Evolutionary conservation across 129 eudicot genomes (phyloP).

Genomic region (Calendula officinalis): DNA sequence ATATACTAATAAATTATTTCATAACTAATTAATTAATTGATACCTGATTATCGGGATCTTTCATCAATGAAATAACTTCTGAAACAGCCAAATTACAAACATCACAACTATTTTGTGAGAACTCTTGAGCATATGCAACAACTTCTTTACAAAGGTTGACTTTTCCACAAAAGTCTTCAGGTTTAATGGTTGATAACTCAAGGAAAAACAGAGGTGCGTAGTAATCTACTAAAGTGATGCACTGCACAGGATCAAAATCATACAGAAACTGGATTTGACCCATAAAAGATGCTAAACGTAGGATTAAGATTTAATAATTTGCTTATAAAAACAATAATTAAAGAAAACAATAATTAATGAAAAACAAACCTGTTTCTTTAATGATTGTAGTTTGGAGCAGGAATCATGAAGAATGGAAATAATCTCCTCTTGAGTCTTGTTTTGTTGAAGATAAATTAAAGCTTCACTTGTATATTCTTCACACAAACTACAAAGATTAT

Average conservation of each 20-base stretch:
- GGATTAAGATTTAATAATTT: not conserved
- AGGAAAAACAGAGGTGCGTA: slow-evolving; percentile 87
- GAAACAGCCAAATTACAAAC: slow-evolving; percentile 59
- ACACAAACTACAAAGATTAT: slow-evolving; percentile 65
- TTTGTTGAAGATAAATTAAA: slow-evolving; percentile 50
- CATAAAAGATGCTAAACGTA: slow-evolving; percentile 4
- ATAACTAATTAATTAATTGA: not conserved
- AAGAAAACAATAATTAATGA: not conserved
- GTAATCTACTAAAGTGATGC: slow-evolving; percentile 67
- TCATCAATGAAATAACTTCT: slow-evolving; percentile 63
- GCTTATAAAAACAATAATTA: not conserved
- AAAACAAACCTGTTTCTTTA: slow-evolving; percentile 53
- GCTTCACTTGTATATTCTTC: slow-evolving; percentile 75
- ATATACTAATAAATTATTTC: not conserved
- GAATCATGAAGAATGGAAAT: slow-evolving; percentile 64
- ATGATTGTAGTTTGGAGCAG: slow-evolving; percentile 57
- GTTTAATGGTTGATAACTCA: slow-evolving; percentile 55
- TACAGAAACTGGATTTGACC: slow-evolving; percentile 31
- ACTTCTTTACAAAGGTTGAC: slow-evolving; percentile 54
- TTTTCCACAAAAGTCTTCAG: slow-evolving; percentile 67
- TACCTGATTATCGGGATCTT: slow-evolving; percentile 96
- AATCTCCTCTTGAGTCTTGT: slow-evolving; percentile 83
- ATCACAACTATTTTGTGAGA: slow-evolving; percentile 51
- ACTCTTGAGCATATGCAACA: slow-evolving; percentile 34
- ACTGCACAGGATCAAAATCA: slow-evolving; percentile 43